Conservation (phyloP, 192 early-diverging fungal genomes). For the Lunasporangiospora selenospora region DNA sequence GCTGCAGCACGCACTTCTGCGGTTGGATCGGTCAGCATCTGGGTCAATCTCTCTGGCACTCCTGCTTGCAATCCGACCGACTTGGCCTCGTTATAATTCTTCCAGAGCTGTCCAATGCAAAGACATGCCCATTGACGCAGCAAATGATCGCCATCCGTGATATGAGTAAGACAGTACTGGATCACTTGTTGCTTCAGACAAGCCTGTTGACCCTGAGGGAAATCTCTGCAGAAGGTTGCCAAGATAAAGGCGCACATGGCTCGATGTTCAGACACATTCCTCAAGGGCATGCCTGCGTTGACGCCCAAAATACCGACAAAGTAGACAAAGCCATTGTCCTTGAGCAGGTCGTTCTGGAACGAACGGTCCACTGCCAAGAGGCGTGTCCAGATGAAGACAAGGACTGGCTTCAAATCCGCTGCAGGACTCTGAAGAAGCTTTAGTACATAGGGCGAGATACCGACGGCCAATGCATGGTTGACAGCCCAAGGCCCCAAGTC, state of each 20-base stretch:
- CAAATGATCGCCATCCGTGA: constrained; percentile 75
- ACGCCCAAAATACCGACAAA: constrained; percentile 89
- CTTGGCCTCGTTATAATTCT: constrained; percentile 76
- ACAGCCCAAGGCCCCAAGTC: constrained; percentile 95
- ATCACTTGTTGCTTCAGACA: constrained; percentile 78
- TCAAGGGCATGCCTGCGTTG: constrained; percentile 71
- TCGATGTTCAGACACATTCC: constrained; percentile 85
- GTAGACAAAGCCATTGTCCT: constrained; percentile 90
- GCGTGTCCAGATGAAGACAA: constrained; percentile 98
- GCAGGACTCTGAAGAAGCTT: constrained; percentile 94
- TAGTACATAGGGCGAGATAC: constrained; percentile 97
- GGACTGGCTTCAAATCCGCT: constrained; percentile 89
- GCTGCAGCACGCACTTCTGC: constrained; percentile 87
- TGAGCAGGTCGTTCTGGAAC: constrained; percentile 90
- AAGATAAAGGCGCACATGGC: constrained; percentile 97
- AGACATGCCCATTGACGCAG: constrained; percentile 91
- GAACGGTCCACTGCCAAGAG: constrained; percentile 92
- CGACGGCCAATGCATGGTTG: constrained; percentile 89
- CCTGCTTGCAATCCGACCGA: constrained; percentile 63
- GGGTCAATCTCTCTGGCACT: constrained; percentile 67
- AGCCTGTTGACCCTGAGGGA: constrained; percentile 82
- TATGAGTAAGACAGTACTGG: constrained; percentile 66
- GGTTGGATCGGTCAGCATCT: constrained; percentile 68
- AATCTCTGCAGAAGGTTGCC: constrained; percentile 90
- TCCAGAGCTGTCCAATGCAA: constrained; percentile 87